Base-by-base conservation (phyloP, 139 green algal species). In the Micromonas commoda region DNA sequence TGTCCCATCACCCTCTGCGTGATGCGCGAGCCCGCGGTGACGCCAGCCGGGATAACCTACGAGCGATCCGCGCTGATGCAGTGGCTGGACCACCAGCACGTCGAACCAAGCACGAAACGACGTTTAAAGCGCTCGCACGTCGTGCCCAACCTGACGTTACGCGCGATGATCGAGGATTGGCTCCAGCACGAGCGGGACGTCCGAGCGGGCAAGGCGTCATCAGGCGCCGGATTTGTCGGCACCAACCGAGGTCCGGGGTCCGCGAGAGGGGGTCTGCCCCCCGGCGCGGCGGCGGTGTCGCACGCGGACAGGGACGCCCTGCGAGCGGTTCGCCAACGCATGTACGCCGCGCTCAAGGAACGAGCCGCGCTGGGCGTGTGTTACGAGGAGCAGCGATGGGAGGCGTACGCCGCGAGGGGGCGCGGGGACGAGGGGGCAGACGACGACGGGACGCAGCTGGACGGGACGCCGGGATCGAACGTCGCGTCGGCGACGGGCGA, bases 1-100 rank as follows among this genome's bases (percentile, higher is more conserved):
- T 73, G 66, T 23, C 66, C 66, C 5, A 73, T 73, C 33, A 73
- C 66, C n/a, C 23, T 28, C n/a, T 29, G 34, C 33, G 29, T 73
- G 28, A 73, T 73, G 16, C 26, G 66, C 21, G 66, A 73, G 34
- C 66, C 66, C 21, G 66, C 66, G 33, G 34, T 73, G 33, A 53
- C 33, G 6, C 66, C 66, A 5, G 24, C 21, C 9, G 66, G 66
- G 16, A 52, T 60, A 9, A 53, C 66, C 16, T 73, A 73, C 66
- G 66, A 73, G 28, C 26, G 66, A 4, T 5, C 66, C 21, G 29
- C 26, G 28, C 16, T 73, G 24, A 32, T 32, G 24, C 60, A 23
- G 6, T 68, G 60, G 60, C 24, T 68, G 5, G 24, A 32, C 13
- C 24, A 68, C 24, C 60, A 32, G 16, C 24, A 32, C 26, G 28